These are phyloP conservation scores for Yamadazyma dushanensis DNA, from an alignment of 1,139 yeast genomes.

Conservation along the genomic window DNA sequence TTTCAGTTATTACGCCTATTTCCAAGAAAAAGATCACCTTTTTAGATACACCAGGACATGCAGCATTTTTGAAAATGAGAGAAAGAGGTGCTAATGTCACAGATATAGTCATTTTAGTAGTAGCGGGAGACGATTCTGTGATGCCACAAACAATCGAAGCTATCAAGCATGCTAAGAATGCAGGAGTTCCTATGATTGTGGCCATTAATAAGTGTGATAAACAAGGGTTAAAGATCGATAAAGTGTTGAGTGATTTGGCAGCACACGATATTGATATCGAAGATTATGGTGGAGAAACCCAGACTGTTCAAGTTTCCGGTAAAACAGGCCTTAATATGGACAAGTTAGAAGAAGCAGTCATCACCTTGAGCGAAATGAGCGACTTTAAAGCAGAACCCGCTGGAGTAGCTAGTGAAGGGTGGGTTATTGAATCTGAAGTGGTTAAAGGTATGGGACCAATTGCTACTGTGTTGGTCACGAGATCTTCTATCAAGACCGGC, in stretches of 20 bases:
- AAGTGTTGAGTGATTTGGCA: conserved; percentile 76
- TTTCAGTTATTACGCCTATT: conserved; percentile 75
- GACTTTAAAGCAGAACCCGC: conserved; percentile 70
- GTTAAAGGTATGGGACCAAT: conserved; percentile 83
- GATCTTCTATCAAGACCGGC: conserved; percentile 77
- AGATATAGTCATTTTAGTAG: conserved; percentile 87
- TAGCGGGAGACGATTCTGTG: conserved; percentile 97
- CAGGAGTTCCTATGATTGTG: conserved; percentile 84
- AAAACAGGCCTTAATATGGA: conserved; percentile 83
- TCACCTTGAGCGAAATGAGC: conserved; percentile 78
- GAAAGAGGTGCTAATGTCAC: conserved; percentile 95
- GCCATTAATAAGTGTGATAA: conserved; percentile 93
- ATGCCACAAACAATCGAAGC: conserved; percentile 98
- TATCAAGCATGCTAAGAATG: conserved; percentile 83
- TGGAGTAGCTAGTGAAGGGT: conserved; percentile 71
- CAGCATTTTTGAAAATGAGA: conserved; percentile 94
- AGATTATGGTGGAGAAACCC: conserved; percentile 94
- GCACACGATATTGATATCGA: conserved; percentile 81
- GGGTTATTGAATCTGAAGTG: conserved; percentile 84
- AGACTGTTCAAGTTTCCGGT: conserved; percentile 85
- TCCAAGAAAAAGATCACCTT: conserved; percentile 81
- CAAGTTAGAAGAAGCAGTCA: conserved; percentile 83
- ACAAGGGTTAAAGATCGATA: conserved; percentile 68
- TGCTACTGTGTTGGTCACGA: conserved; percentile 79
- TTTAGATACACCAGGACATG: conserved; percentile 97